Base-by-base conservation (phyloP, 306 rosid genomes). In the Quercus gilva region DNA sequence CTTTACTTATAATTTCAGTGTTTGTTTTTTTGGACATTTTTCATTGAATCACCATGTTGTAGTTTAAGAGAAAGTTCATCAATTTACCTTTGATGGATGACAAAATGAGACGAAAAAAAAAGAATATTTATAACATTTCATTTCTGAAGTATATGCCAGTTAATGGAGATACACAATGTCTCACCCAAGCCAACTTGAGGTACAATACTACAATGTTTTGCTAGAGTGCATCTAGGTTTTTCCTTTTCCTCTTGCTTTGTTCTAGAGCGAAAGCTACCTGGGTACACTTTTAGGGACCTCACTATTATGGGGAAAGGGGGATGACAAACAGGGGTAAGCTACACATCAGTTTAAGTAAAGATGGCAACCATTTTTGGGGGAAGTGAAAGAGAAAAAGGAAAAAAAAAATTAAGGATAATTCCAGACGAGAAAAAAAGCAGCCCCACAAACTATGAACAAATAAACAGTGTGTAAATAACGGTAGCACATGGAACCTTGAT, bases 361-460 rank as follows among this genome's bases (percentile, higher is more conserved):
- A 78, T 69, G 71, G 52, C 21, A 73, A 73, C 23, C 68, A 79
- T 52, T 55, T 20, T 18, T 29, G 67, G 61, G 74, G 41, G 25
- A 31, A 59, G 51, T 29, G 15, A 49, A 58, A 45, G 58, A 79
- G 29, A 41, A 26, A 18, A 26, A 26, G 33, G 8, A 71, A 26
- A 26, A 72, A 76, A 63, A 28, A 14, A 67, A 71, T 51, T 52
- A 19, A 61, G 74, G 37, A 68, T 52, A 13, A 67, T 67, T 37
- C 83, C 61, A 53, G 75, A 69, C n/a, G 72, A 69, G 70, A 78
- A 65, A 45, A 56, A 75, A 21, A 79, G 58, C 26, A 76, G 73
- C 71, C 83, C 75, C 84, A 71, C 79, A 85, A 77, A 85, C 79
- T 91, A 89, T 89, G 88, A 83, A 89, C 93, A 91, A 83, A 86